These are phyloP conservation scores for Panaeolus papilionaceus DNA, from an alignment of 768 basidiomycete species.

Conservation along the genomic window DNA sequence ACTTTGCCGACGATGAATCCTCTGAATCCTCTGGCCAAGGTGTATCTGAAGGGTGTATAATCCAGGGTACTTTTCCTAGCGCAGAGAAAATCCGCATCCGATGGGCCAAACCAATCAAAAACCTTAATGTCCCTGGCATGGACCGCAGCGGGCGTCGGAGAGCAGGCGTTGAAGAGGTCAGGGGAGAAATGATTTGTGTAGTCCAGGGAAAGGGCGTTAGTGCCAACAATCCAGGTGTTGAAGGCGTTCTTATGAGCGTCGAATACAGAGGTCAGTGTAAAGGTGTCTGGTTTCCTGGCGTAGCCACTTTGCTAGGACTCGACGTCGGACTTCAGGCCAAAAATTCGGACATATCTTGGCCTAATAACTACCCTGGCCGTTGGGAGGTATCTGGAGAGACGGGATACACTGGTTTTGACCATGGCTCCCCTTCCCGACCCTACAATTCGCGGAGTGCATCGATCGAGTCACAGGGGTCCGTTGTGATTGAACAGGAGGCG, in stretches of 20 bases:
- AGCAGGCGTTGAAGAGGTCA: conserved; percentile 72
- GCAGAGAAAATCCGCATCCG: conserved; percentile 77
- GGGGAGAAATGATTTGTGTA: conserved; percentile 68
- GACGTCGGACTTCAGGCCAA: conserved; percentile 75
- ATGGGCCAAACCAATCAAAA: conserved; percentile 74
- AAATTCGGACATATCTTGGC: conserved; percentile 75
- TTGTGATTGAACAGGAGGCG: conserved; percentile 21
- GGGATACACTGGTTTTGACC: conserved; percentile 77
- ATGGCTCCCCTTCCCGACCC: conserved; percentile 39
- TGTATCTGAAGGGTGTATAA: conserved; percentile 64
- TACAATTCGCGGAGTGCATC: conserved; percentile 53
- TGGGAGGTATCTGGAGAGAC: conserved; percentile 70
- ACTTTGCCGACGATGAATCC: conserved; percentile 84
- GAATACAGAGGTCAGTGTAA: conserved; percentile 78
- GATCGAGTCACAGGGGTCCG: conserved; percentile 47
- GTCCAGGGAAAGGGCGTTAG: conserved; percentile 58
- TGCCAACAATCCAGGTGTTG: conserved; percentile 41
- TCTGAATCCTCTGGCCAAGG: conserved; percentile 69
- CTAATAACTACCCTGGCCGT: conserved; percentile 48
- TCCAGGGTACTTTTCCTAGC: conserved; percentile 82
- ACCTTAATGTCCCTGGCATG: conserved; percentile 47
- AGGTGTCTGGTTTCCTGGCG: conserved; percentile 83
- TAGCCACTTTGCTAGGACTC: conserved; percentile 81
- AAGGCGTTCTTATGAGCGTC: conserved; percentile 67
- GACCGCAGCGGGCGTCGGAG: conserved; percentile 60